Evolutionary conservation across 257 asterid genomes (phyloP).

Genomic region (Anisodus tanguticus): DNA sequence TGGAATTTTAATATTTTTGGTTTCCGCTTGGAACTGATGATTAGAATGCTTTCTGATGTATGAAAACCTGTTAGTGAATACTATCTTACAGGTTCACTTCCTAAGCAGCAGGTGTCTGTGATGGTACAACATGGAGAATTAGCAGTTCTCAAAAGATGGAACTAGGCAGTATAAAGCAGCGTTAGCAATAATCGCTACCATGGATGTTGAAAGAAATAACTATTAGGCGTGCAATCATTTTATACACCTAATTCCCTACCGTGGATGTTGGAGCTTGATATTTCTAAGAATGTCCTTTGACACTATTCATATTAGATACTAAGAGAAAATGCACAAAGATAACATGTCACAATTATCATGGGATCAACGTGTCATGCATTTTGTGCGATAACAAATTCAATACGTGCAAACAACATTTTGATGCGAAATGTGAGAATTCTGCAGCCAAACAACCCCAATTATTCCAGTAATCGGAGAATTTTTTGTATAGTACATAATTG

Average conservation of each 20-base stretch:
- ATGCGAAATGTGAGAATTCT: neutral
- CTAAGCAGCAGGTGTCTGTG: neutral
- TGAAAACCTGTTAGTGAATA: neutral
- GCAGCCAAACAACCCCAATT: neutral
- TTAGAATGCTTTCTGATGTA: neutral
- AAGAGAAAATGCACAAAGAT: neutral
- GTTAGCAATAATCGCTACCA: neutral
- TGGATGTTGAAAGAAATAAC: neutral
- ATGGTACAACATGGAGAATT: conserved; percentile 4
- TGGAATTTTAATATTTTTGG: neutral
- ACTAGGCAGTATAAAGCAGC: neutral
- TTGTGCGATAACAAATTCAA: too few relatives aligned
- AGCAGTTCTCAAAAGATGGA: neutral
- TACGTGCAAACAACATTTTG: too few relatives aligned
- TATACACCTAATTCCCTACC: neutral
- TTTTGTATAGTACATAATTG: neutral
- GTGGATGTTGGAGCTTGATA: neutral
- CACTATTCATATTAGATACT: too few relatives aligned
- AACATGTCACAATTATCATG: neutral
- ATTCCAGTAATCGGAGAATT: neutral
- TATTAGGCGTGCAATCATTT: neutral
- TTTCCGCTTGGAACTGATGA: neutral
- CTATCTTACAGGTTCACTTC: neutral
- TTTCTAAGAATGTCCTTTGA: neutral
- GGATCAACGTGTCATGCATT: neutral